A percentile compares a stretch with the other conserved stretches of the same genome.
These are phyloP conservation scores for Fusarium neocosmosporiellum DNA, from an alignment of 2,329 filamentous ascomycete species.

Conservation along the genomic window DNA sequence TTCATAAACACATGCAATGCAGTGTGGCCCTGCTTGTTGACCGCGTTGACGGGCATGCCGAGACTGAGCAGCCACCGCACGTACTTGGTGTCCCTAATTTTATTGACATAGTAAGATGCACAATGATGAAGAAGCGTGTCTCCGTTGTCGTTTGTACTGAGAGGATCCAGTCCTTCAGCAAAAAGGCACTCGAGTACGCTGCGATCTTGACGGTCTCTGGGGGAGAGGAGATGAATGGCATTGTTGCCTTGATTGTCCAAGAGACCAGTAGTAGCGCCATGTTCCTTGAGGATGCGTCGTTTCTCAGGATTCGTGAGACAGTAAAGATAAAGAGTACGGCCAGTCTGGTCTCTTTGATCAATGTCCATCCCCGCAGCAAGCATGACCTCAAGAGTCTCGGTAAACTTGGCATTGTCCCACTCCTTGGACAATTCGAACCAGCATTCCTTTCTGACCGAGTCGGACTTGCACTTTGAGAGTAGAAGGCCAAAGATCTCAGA, in stretches of 20 bases:
- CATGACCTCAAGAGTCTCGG: conserved; percentile 10
- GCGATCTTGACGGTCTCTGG: background rate
- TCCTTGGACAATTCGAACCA: conserved; percentile 15
- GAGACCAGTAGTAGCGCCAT: conserved; percentile 14
- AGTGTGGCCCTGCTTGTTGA: conserved; percentile 24
- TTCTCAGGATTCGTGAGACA: background rate
- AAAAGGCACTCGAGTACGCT: background rate
- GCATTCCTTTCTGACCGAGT: background rate
- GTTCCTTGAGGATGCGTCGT: background rate
- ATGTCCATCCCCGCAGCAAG: conserved; percentile 27
- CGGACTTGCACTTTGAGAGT: conserved; percentile 10
- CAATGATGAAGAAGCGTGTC: conserved; percentile 28
- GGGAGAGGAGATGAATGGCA: conserved; percentile 8
- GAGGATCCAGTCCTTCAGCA: conserved; percentile 18
- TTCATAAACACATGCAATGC: conserved; percentile 26
- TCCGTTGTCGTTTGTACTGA: conserved; percentile 21
- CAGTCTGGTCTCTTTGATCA: conserved; percentile 2
- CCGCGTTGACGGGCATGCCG: conserved; percentile 26
- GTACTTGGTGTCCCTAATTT: background rate
- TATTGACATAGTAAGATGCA: background rate
- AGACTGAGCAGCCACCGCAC: conserved; percentile 26
- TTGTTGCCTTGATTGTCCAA: conserved; percentile 27
- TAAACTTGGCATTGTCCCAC: background rate
- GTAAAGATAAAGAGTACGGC: conserved; percentile 24
- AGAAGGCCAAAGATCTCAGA: conserved; percentile 10